Base-by-base conservation (phyloP, 2,329 filamentous ascomycete species). In the Penicillium griseofulvum region DNA sequence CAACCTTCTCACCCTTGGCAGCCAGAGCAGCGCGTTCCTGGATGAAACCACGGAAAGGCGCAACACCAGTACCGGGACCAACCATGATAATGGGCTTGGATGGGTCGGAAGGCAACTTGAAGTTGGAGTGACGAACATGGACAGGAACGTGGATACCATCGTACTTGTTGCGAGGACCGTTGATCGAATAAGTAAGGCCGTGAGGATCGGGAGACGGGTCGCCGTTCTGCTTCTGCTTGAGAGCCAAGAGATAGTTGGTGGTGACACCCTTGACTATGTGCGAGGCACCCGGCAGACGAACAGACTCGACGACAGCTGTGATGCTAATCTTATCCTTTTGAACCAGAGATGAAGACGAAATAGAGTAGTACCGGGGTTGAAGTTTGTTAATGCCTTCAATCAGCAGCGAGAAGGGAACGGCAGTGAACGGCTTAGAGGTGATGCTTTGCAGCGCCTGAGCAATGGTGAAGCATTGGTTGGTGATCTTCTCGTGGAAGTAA, bases 281-380 rank as follows among this genome's bases (percentile, higher is more conserved):
- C 31, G 84, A 80, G 46, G 90, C 87, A 62, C 89, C 89, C 19
- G 91, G 87, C 61, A 96, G 83, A 56, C 84, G 77, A 65, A 91
- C 83, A 12, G 87, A 90, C 74, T 97, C 94, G 56, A 99, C 93
- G 38, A 97, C 88, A 54, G 93, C 93, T 16, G 94, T 99, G 68
- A 99, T 89, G 57, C 94, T 90, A 63, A 99, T 91, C 79, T 91
- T 93, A 76, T 96, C 87, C 72, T 94, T 92, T 72, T 99, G 92
- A 16, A 96, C 92, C 9, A 91, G 75, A 7, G 94, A 97, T 0
- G 94, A 97, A 1, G 95, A 99, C 2, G 94, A 99, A 74, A 99
- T 99, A 47, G 95, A 99, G 80, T 99, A 99, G 82, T 97, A 99
- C 47, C 94, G 90, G 37, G 94, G 93, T 75, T 99, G 94, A 54